These are phyloP conservation scores for Cornus suecica DNA, from an alignment of 148 eudicot genomes.

Conservation along the genomic window DNA sequence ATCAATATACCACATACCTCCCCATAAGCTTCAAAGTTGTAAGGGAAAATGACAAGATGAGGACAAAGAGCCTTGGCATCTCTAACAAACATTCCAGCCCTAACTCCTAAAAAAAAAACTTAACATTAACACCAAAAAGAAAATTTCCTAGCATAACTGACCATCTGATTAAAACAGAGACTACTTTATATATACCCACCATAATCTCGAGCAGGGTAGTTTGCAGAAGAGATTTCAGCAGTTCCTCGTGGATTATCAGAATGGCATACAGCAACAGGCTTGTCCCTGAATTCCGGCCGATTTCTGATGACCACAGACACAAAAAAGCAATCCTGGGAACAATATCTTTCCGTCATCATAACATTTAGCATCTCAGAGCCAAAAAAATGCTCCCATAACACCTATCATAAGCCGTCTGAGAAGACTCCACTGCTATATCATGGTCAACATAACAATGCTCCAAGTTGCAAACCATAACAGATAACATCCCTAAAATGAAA, in stretches of 20 bases:
- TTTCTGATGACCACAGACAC: slow-evolving; percentile 85
- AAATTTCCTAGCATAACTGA: not conserved
- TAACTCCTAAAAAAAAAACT: slow-evolving; percentile 49
- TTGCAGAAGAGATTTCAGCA: slow-evolving; percentile 93
- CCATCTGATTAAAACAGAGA: slow-evolving; percentile 5
- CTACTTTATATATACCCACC: slow-evolving; percentile 41
- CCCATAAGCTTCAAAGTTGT: slow-evolving; percentile 90
- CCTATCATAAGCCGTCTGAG: not conserved
- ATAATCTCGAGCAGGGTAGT: slow-evolving; percentile 87
- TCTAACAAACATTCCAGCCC: slow-evolving; percentile 94
- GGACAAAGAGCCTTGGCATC: slow-evolving; percentile 94
- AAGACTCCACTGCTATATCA: not conserved
- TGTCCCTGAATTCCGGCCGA: slow-evolving; percentile 64
- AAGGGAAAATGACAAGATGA: slow-evolving; percentile 81
- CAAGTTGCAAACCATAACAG: slow-evolving; percentile 5
- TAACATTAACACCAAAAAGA: not conserved
- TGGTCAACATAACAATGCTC: not conserved
- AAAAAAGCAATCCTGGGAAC: slow-evolving; percentile 88
- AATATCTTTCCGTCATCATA: slow-evolving; percentile 1
- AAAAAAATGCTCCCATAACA: not conserved
- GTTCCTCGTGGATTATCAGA: slow-evolving; percentile 95
- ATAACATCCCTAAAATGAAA: not conserved
- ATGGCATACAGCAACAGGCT: slow-evolving; percentile 97
- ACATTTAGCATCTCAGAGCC: not conserved
- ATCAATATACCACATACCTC: slow-evolving; percentile 40